phyloP scores from a whole-genome alignment of 306 rosid species.

The Begonia peltatifolia region DNA sequence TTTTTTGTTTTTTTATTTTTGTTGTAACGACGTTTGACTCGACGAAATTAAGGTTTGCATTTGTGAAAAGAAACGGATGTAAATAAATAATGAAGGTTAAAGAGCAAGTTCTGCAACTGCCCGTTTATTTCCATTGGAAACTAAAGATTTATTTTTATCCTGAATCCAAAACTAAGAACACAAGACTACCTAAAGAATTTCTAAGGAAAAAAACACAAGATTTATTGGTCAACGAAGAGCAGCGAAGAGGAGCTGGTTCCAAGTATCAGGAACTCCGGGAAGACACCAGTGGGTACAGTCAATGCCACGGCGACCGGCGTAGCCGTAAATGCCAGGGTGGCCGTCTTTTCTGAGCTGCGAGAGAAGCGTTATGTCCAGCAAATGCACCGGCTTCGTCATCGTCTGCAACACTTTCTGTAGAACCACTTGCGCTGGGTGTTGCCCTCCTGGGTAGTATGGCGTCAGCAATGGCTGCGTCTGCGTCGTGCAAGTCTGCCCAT shows the following conservation, averaged over 20 bases:
- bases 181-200: no score
- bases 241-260: conserved; percentile 17
- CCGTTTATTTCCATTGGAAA: no score
- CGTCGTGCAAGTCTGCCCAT: conserved; percentile 12
- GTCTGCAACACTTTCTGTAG: conserved; percentile 12
- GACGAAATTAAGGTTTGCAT: no score
- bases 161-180: no score
- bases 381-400: conserved; percentile 3
- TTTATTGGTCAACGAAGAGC: not conserved
- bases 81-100: no score
- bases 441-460: conserved; percentile 8
- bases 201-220: not conserved
- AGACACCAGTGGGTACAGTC: conserved; percentile 33
- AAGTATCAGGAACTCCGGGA: conserved; percentile 24
- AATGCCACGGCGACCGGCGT: conserved; percentile 10
- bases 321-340: conserved; percentile 15
- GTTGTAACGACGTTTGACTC: no score
- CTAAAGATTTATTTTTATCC: no score
- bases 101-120: no score
- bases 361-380: conserved; percentile 16
- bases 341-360: conserved; percentile 29
- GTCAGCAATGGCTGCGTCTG: conserved; percentile 11
- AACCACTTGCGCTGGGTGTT: conserved; percentile 5
- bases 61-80: no score
- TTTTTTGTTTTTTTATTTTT: no score